Percentiles rank a stretch among this genome's conserved stretches.
phyloP scores from a whole-genome alignment of 2,329 filamentous ascomycete species.

The Scedosporium apiospermum region DNA sequence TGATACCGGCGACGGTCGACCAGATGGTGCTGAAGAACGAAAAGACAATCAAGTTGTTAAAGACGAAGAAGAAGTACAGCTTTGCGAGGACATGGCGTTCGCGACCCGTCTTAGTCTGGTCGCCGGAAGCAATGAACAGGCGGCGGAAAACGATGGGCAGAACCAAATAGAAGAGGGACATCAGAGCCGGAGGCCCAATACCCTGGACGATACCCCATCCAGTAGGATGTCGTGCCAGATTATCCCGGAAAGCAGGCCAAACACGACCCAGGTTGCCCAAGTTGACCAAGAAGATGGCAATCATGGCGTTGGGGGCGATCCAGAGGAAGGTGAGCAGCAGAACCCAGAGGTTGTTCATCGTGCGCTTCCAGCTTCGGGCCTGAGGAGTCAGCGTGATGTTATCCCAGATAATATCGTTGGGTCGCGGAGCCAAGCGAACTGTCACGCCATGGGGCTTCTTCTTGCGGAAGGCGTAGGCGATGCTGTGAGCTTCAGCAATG shows the following conservation, averaged over 20 bases:
- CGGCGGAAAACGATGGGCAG: slow-evolving; percentile 87
- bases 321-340: slow-evolving; percentile 70
- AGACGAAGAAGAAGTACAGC: slow-evolving; percentile 90
- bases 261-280: slow-evolving; percentile 69
- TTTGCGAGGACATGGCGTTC: slow-evolving; percentile 87
- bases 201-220: slow-evolving; percentile 87
- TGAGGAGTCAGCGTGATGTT: slow-evolving; percentile 69
- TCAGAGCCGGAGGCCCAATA: slow-evolving; percentile 79
- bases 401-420: slow-evolving; percentile 92
- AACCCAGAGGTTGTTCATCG: slow-evolving; percentile 81
- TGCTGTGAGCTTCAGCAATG: slow-evolving; percentile 78
- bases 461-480: slow-evolving; percentile 71
- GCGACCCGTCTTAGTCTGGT: slow-evolving; percentile 83
- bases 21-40: slow-evolving; percentile 82
- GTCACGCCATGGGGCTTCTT: slow-evolving; percentile 73
- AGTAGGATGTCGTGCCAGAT: slow-evolving; percentile 50
- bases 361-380: slow-evolving; percentile 59
- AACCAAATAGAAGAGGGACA: slow-evolving; percentile 76
- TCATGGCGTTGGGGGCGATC: slow-evolving; percentile 87
- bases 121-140: slow-evolving; percentile 72
- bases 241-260: slow-evolving; percentile 64
- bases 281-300: slow-evolving; percentile 87
- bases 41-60: slow-evolving; percentile 94
- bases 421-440: slow-evolving; percentile 70
- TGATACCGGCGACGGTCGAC: slow-evolving; percentile 58